Conservation (phyloP, 2,329 filamentous ascomycete genomes). For the Didymella pinodella region DNA sequence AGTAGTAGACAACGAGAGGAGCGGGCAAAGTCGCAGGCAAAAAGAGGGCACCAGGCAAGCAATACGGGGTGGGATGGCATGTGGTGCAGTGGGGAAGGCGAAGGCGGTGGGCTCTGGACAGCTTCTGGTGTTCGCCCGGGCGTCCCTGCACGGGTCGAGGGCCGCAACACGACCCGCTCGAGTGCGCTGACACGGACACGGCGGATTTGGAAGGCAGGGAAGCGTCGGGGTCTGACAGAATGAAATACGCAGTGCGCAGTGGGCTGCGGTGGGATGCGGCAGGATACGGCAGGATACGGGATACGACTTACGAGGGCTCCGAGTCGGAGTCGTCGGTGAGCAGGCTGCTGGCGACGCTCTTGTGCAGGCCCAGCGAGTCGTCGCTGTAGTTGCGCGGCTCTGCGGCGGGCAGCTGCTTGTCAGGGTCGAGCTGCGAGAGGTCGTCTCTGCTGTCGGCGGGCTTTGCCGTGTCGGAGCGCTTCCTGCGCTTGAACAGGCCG, state of each 20-base stretch:
- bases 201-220: background rate
- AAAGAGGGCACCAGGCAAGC: slow-evolving; percentile 3
- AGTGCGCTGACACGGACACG: slow-evolving; percentile 7
- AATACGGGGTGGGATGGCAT: slow-evolving; percentile 18
- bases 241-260: background rate
- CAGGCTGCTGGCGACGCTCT: slow-evolving; percentile 58
- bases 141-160: slow-evolving; percentile 17
- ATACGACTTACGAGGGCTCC: slow-evolving; percentile 55
- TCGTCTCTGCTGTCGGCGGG: slow-evolving; percentile 41
- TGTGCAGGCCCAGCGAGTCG: slow-evolving; percentile 54
- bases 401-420: slow-evolving; percentile 23
- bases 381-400: slow-evolving; percentile 44
- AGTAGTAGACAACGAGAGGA: no score
- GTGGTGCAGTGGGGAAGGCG: slow-evolving; percentile 33
- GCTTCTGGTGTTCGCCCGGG: slow-evolving; percentile 21
- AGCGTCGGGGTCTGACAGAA: background rate
- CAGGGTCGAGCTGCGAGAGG: slow-evolving; percentile 26
- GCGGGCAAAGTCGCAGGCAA: no score
- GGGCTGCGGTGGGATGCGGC: no score
- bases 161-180: slow-evolving; percentile 5
- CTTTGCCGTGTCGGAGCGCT: slow-evolving; percentile 37
- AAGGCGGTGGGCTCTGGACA: slow-evolving; percentile 30
- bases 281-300: slow-evolving; percentile 21
- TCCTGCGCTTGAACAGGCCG: slow-evolving; percentile 61
- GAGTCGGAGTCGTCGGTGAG: slow-evolving; percentile 61